Base-by-base conservation (phyloP, 2,329 filamentous ascomycete genomes). In the Coniochaeta pulveracea region DNA sequence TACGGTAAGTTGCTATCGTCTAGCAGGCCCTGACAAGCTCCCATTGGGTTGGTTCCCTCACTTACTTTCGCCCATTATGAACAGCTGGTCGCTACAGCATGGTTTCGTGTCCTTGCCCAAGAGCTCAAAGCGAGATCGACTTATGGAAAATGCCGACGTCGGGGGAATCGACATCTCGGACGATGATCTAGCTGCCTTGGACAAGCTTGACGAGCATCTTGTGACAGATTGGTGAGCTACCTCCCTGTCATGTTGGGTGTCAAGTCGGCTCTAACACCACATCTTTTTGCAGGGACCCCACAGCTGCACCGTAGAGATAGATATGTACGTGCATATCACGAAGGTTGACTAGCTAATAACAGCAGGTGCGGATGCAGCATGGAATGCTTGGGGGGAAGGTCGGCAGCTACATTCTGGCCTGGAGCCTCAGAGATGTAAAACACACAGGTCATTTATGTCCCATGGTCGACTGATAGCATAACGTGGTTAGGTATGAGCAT, bases 21-120 rank as follows among this genome's bases (percentile, higher is more conserved):
- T n/a, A n/a, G n/a, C n/a, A n/a, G n/a, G n/a, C n/a, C n/a, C n/a
- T n/a, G n/a, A n/a, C n/a, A n/a, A n/a, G n/a, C n/a, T n/a, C n/a
- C n/a, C n/a, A n/a, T n/a, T n/a, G n/a, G n/a, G n/a, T n/a, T n/a
- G n/a, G n/a, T n/a, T n/a, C n/a, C n/a, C n/a, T n/a, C n/a, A n/a
- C n/a, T n/a, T n/a, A n/a, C n/a, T n/a, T n/a, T n/a, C n/a, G n/a
- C n/a, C n/a, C n/a, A n/a, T n/a, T n/a, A 5, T n/a, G 2, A 4
- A 2, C 28, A 70, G 81, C 35, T 91, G 84, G 84, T 79, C 74
- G 35, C 55, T 89, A 41, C 83, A 91, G 52, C 72, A 85, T 48
- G 75, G 72, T 22, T 78, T 77, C 45, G 71, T 85, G 27, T 75
- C 79, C 4, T 57, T 88, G 40, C 82, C 82, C 4, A 88, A 91